Evolutionary conservation across 257 asterid species (phyloP).

Genomic region (Cordia subcordata): DNA sequence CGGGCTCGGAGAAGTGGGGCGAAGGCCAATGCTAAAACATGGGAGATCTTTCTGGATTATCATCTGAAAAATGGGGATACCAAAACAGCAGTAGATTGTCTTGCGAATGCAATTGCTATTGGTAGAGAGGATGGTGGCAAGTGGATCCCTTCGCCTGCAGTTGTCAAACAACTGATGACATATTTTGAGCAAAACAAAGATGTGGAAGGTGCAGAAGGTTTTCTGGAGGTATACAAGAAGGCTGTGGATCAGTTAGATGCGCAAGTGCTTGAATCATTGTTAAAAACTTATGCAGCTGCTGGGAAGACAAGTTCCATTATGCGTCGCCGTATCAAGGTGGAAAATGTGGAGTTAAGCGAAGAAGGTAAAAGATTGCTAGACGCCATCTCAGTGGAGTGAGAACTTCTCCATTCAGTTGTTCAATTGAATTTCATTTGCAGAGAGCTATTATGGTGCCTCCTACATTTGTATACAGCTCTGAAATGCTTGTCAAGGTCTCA

Average conservation of each 20-base stretch:
- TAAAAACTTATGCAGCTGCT: slow-evolving; percentile 70
- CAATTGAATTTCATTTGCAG: slow-evolving; percentile 2
- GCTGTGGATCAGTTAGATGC: slow-evolving; percentile 40
- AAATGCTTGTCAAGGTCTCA: slow-evolving; percentile 10
- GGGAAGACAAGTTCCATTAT: slow-evolving; percentile 56
- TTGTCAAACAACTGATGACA: slow-evolving; percentile 46
- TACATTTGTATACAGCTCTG: background rate
- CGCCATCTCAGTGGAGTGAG: slow-evolving; percentile 50
- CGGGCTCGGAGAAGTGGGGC: slow-evolving; percentile 59
- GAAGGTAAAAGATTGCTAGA: slow-evolving; percentile 61
- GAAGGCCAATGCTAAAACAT: slow-evolving; percentile 73
- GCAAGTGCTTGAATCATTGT: slow-evolving; percentile 55
- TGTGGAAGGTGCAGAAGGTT: slow-evolving; percentile 64
- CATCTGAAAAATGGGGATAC: slow-evolving; percentile 52
- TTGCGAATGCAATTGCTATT: slow-evolving; percentile 46
- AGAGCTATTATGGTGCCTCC: slow-evolving; percentile 6
- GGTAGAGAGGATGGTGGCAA: slow-evolving; percentile 65
- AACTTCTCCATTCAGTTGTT: background rate
- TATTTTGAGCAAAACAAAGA: slow-evolving; percentile 66
- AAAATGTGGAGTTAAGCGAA: slow-evolving; percentile 66
- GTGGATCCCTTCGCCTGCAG: slow-evolving; percentile 51
- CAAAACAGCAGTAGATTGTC: slow-evolving; percentile 50
- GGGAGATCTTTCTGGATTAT: slow-evolving; percentile 78
- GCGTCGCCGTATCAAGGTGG: slow-evolving; percentile 80
- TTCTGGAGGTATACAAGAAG: slow-evolving; percentile 52